Evolutionary conservation across 257 asterid species (phyloP).

Genomic region (Buddleja alternifolia): DNA sequence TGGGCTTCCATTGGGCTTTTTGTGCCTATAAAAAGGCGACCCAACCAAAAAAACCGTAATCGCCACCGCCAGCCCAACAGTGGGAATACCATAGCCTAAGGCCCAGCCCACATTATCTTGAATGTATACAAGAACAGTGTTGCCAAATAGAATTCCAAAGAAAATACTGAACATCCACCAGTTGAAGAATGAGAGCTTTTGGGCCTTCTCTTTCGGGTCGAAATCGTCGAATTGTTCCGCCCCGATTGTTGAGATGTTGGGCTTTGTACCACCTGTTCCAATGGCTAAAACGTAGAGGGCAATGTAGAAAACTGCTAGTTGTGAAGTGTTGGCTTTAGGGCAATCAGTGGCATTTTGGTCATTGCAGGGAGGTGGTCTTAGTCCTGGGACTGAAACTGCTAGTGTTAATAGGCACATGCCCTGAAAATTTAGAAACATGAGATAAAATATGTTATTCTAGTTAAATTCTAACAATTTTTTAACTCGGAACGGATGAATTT

Average conservation of each 20-base stretch:
- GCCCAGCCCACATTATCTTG: constrained; percentile 46
- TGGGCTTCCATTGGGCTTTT: constrained; percentile 35
- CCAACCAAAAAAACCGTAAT: constrained; percentile 32
- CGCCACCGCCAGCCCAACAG: constrained; percentile 33
- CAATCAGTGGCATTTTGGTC: constrained; percentile 1
- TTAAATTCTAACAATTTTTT: no score
- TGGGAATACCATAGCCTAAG: constrained; percentile 40
- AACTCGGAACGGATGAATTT: no score
- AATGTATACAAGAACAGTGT: constrained; percentile 41
- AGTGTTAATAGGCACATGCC: constrained; percentile 38
- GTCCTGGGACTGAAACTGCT: constrained; percentile 35
- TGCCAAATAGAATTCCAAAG: constrained; percentile 36
- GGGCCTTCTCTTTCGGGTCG: constrained; percentile 36
- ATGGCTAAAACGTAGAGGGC: constrained; percentile 39
- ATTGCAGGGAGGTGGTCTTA: constrained; percentile 34
- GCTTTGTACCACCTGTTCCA: constrained; percentile 41
- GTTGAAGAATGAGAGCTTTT: constrained; percentile 42
- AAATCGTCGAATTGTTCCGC: constrained; percentile 41
- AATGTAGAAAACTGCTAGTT: constrained; percentile 27
- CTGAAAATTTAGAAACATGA: neutral
- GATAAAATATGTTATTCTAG: no score
- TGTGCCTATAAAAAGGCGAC: constrained; percentile 39
- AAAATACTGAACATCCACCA: constrained; percentile 46
- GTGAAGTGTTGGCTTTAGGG: constrained; percentile 23
- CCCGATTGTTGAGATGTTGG: constrained; percentile 42